A percentile compares a stretch with the other conserved stretches of the same genome.
These are phyloP conservation scores for Entonaema liquescens DNA, from an alignment of 495 filamentous ascomycete genomes.

Conservation along the genomic window DNA sequence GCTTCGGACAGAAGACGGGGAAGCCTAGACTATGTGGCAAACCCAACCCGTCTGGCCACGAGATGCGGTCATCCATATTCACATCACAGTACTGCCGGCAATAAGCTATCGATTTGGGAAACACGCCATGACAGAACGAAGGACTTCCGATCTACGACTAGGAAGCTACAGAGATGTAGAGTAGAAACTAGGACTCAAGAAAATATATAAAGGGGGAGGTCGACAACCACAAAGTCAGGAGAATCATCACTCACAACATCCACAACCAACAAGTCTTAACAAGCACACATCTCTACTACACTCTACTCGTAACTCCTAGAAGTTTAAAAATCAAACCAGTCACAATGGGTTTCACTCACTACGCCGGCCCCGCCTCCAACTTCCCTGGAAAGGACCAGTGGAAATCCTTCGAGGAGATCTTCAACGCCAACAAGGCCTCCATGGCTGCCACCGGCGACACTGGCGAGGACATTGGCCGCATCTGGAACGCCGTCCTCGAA, in stretches of 20 bases:
- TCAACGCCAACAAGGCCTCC: constrained; percentile 48
- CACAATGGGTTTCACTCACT: constrained; percentile 41
- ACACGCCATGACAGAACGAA: background rate
- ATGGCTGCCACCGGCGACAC: constrained; percentile 49
- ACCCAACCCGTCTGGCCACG: constrained; percentile 6
- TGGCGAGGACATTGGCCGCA: constrained; percentile 48
- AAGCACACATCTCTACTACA: constrained; percentile 3
- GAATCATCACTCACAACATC: constrained; percentile 21
- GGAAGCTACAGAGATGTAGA: background rate
- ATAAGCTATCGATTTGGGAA: constrained; percentile 12
- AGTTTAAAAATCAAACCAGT: constrained; percentile 13
- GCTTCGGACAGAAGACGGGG: background rate
- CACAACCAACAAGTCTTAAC: constrained; percentile 17
- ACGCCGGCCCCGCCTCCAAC: constrained; percentile 48
- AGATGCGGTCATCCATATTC: constrained; percentile 24
- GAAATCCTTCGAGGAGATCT: constrained; percentile 51
- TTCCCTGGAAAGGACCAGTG: constrained; percentile 49
- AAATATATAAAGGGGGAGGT: constrained; percentile 24
- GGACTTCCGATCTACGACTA: background rate
- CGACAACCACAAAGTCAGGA: constrained; percentile 4
- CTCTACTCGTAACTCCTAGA: background rate
- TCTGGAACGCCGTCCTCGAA: constrained; percentile 46
- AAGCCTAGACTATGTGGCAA: constrained; percentile 7
- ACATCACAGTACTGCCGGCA: background rate
- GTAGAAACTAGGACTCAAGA: background rate